Evolutionary conservation across 2,329 filamentous ascomycete species (phyloP).

Genomic region (Annulohypoxylon truncatum): DNA sequence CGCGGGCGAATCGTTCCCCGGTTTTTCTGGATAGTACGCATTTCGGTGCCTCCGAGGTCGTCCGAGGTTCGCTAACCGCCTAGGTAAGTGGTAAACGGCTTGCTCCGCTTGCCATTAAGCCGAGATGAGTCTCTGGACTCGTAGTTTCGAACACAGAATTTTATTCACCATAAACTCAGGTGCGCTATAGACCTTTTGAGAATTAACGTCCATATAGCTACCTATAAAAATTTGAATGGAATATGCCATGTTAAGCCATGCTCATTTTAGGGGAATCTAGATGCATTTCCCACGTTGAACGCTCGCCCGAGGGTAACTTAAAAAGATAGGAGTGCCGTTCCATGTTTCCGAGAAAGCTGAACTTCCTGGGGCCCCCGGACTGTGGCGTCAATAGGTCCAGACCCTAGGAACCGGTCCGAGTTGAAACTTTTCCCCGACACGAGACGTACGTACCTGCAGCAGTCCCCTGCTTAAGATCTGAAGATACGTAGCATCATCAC

Average conservation of each 20-base stretch:
- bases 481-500: conserved; percentile 23
- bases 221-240: background rate
- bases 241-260: background rate
- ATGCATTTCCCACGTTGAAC: conserved; percentile 11
- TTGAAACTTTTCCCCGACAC: conserved; percentile 45
- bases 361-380: conserved; percentile 32
- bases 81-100: conserved; percentile 4
- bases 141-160: conserved; percentile 17
- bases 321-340: conserved; percentile 33
- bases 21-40: conserved; percentile 19
- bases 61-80: conserved; percentile 34
- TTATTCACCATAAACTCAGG: background rate
- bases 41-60: conserved; percentile 42
- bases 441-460: conserved; percentile 49
- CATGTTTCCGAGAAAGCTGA: conserved; percentile 35
- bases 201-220: background rate
- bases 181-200: background rate
- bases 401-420: conserved; percentile 35
- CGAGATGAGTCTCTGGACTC: conserved; percentile 39
- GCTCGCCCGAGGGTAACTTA: background rate
- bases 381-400: conserved; percentile 33
- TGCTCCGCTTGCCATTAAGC: conserved; percentile 34
- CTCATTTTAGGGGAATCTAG: background rate
- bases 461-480: conserved; percentile 45
- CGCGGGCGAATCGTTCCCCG: conserved; percentile 30